Conservation (phyloP, 257 asterid species). For the Craterostigma plantagineum region DNA sequence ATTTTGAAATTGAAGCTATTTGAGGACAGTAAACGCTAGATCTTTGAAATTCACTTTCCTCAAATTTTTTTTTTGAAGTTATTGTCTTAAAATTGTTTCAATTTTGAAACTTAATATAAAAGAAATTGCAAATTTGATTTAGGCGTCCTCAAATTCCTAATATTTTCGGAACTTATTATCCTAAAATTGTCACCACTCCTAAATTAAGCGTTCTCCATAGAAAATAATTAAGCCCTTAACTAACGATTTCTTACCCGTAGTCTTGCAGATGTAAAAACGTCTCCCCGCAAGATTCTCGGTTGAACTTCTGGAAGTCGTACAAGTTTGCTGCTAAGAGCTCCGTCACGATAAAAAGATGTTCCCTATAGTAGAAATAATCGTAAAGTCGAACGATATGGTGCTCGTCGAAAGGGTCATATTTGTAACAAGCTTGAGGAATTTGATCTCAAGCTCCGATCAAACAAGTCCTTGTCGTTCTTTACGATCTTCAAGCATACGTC, state of each 20-base stretch:
- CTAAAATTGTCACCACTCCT: too few species aligned
- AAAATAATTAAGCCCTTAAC: too few species aligned
- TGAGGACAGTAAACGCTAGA: too few species aligned
- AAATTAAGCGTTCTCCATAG: too few species aligned
- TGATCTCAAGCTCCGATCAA: slow-evolving; percentile 97
- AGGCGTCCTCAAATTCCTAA: too few species aligned
- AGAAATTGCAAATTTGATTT: too few species aligned
- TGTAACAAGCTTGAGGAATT: slow-evolving; percentile 82
- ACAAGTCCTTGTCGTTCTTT: slow-evolving; percentile 87
- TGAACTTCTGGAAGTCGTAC: slow-evolving; percentile 77
- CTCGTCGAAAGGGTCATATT: slow-evolving; percentile 72
- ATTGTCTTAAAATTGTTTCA: too few species aligned
- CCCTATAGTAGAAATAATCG: slow-evolving; percentile 87
- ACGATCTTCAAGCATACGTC: slow-evolving; percentile 94
- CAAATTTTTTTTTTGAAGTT: too few species aligned
- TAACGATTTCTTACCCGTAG: slow-evolving; percentile 80
- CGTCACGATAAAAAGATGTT: slow-evolving; percentile 71
- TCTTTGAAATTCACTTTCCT: too few species aligned
- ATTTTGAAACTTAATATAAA: too few species aligned
- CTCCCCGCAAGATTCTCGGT: slow-evolving; percentile 64
- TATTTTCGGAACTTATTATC: too few species aligned
- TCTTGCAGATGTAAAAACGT: slow-evolving; percentile 55
- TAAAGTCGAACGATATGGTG: slow-evolving; percentile 71
- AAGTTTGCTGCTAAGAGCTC: slow-evolving; percentile 84
- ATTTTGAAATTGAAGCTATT: too few species aligned